Evolutionary conservation across 169 alveolate genomes (phyloP).

Genomic region (Plasmodium adleri): DNA sequence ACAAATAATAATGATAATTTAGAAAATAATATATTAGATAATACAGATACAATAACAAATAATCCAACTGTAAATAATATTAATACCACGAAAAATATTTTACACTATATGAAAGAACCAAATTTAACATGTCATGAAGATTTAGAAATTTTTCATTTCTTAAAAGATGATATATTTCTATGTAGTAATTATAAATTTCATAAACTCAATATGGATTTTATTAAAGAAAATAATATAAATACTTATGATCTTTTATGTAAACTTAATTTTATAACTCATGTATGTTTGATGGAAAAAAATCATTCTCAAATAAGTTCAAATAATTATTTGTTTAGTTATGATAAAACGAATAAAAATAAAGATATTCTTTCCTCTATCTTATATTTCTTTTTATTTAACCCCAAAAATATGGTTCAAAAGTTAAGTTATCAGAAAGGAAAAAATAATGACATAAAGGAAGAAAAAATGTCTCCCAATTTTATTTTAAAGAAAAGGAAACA

Average conservation of each 20-base stretch:
- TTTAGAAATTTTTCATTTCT: constrained; percentile 50
- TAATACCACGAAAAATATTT: constrained; percentile 6
- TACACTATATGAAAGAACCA: constrained; percentile 58
- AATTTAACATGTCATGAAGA: constrained; percentile 35
- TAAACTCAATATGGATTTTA: constrained; percentile 37
- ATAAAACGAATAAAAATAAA: constrained; percentile 15
- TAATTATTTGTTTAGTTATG: constrained; percentile 41
- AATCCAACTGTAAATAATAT: not conserved
- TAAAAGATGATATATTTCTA: constrained; percentile 67
- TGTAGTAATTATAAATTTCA: constrained; percentile 38
- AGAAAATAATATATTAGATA: constrained; percentile 4
- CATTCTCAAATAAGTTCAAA: constrained; percentile 23
- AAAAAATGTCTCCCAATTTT: not conserved
- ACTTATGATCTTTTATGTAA: constrained; percentile 37
- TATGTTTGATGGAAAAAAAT: constrained; percentile 67
- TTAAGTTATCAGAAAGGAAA: constrained; percentile 1
- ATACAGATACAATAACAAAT: not conserved
- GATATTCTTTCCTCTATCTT: constrained; percentile 56
- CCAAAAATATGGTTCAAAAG: constrained; percentile 2
- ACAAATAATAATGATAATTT: not conserved
- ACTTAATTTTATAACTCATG: constrained; percentile 43
- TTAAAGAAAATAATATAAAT: constrained; percentile 23
- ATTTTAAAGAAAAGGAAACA: not conserved
- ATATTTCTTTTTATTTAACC: constrained; percentile 47
- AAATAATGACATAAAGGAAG: not conserved